Evolutionary conservation across 176 grass and related monocot genomes (phyloP).

Genomic region (Calamus simplicifolius): DNA sequence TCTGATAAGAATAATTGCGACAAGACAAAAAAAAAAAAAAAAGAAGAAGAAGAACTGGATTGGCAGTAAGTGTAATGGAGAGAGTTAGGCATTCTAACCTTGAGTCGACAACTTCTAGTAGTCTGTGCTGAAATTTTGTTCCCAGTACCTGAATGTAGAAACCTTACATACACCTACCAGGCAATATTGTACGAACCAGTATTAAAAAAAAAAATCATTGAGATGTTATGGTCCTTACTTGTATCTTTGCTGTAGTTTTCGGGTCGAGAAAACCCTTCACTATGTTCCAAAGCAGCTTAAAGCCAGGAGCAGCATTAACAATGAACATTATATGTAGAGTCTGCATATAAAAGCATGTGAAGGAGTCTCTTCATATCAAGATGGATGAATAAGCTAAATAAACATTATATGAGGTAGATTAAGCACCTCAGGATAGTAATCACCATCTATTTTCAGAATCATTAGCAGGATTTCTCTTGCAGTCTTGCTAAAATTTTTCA

Average conservation of each 20-base stretch:
- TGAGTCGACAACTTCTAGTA: constrained; percentile 80
- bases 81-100: constrained; percentile 23
- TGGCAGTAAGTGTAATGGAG: constrained; percentile 1
- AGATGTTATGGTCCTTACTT: constrained; percentile 29
- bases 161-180: no score
- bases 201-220: no score
- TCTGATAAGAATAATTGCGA: not conserved
- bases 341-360: constrained; percentile 33
- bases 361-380: no score
- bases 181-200: no score
- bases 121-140: constrained; percentile 79
- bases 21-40: no score
- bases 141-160: constrained; percentile 53
- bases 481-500: constrained; percentile 88
- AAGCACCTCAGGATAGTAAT: constrained; percentile 90
- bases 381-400: no score
- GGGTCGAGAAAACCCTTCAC: constrained; percentile 97
- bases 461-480: constrained; percentile 71
- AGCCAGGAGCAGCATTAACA: constrained; percentile 82
- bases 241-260: constrained; percentile 87
- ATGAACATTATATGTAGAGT: constrained; percentile 95
- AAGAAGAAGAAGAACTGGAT: not conserved
- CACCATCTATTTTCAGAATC: constrained; percentile 88
- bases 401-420: not conserved
- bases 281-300: constrained; percentile 91